Evolutionary conservation across 768 basidiomycete genomes (phyloP).

Genomic region (Tremella yokohamensis): DNA sequence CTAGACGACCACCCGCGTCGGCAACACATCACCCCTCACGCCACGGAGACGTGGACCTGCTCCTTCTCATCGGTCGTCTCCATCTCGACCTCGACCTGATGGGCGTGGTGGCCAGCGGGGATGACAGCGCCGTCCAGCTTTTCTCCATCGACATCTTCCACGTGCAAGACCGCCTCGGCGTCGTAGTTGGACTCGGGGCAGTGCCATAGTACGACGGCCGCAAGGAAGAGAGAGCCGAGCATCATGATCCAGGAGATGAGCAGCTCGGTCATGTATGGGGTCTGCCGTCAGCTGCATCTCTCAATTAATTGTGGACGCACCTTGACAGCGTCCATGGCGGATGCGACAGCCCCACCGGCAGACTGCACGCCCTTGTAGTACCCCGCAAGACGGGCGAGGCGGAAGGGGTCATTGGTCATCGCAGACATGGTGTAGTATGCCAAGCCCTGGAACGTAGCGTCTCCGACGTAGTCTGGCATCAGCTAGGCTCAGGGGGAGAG

Average conservation of each 20-base stretch:
- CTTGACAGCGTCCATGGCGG: slow-evolving; percentile 55
- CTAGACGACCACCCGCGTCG: no score
- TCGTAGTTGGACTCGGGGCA: slow-evolving; percentile 29
- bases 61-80: no score
- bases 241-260: slow-evolving; percentile 31
- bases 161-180: slow-evolving; percentile 24
- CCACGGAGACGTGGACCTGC: no score
- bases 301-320: slow-evolving; percentile 3
- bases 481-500: not conserved
- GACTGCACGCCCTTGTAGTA: slow-evolving; percentile 54
- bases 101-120: slow-evolving; percentile 28
- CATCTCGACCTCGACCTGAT: no score
- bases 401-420: slow-evolving; percentile 55
- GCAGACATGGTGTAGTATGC: slow-evolving; percentile 43
- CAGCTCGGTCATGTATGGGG: slow-evolving; percentile 55
- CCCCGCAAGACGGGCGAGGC: slow-evolving; percentile 55
- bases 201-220: slow-evolving; percentile 21
- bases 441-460: slow-evolving; percentile 38
- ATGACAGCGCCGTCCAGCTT: slow-evolving; percentile 20
- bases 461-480: slow-evolving; percentile 52
- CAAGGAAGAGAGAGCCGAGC: slow-evolving; percentile 32
- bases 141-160: slow-evolving; percentile 27
- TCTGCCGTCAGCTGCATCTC: slow-evolving; percentile 14
- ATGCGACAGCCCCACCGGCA: slow-evolving; percentile 53
- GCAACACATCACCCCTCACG: no score